Evolutionary conservation across 768 basidiomycete species (phyloP).

Genomic region (Boletus reticuloceps): DNA sequence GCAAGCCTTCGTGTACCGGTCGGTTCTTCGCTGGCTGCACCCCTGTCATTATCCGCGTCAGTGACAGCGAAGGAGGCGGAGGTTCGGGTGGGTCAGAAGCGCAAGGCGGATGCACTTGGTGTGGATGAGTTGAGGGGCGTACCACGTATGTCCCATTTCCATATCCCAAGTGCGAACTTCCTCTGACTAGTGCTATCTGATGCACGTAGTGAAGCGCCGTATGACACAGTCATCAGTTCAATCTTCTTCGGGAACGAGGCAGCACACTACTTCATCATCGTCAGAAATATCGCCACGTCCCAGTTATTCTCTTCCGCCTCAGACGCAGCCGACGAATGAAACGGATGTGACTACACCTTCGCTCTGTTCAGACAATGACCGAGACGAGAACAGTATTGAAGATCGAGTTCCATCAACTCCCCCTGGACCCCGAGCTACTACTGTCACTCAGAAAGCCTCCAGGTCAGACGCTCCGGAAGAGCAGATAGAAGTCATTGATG

Average conservation of each 20-base stretch:
- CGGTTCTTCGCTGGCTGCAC: constrained; percentile 21
- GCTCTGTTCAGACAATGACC: constrained; percentile 71
- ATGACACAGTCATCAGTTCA: constrained; percentile 29
- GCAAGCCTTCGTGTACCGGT: constrained; percentile 27
- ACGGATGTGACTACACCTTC: constrained; percentile 60
- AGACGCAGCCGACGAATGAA: constrained; percentile 35
- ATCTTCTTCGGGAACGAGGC: constrained; percentile 21
- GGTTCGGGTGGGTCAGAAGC: constrained; percentile 28
- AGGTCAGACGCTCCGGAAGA: constrained; percentile 1
- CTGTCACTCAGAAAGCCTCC: neutral
- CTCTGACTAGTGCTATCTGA: constrained; percentile 1
- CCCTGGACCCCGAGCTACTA: constrained; percentile 36
- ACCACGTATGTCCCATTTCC: constrained; percentile 31
- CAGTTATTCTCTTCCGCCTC: constrained; percentile 18
- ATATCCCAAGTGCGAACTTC: neutral
- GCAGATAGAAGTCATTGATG: constrained; percentile 34
- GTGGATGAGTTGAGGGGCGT: constrained; percentile 27
- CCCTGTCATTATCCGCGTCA: constrained; percentile 6
- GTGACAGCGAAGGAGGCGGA: constrained; percentile 7
- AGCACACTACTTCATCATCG: constrained; percentile 7
- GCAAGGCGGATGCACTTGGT: constrained; percentile 26
- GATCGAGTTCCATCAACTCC: constrained; percentile 50
- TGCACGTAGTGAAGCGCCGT: constrained; percentile 39
- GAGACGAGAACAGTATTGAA: constrained; percentile 45
- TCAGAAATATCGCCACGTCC: constrained; percentile 26